Percentiles rank a stretch among this genome's conserved stretches.
Conservation (phyloP, 2,329 filamentous ascomycete genomes). For the Diaporthe sp. region DNA sequence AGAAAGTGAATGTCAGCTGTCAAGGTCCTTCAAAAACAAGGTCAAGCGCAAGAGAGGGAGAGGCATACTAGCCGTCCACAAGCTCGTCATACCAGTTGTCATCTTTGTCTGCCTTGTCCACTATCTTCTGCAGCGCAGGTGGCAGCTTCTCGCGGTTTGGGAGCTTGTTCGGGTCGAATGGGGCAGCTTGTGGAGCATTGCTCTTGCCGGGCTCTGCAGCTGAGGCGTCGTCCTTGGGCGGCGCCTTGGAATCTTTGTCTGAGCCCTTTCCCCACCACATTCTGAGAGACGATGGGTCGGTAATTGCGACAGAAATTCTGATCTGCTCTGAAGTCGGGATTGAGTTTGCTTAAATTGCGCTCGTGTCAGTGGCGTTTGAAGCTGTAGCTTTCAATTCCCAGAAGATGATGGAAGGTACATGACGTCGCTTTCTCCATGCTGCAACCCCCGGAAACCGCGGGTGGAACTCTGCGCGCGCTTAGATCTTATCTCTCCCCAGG, state of each 20-base stretch:
- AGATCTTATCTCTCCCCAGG: conserved; percentile 13
- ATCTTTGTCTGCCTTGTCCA: conserved; percentile 72
- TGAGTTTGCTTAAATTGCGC: neutral
- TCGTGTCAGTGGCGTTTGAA: neutral
- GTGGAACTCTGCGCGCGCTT: conserved; percentile 30
- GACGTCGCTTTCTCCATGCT: conserved; percentile 14
- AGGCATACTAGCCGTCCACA: conserved; percentile 80
- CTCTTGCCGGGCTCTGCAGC: conserved; percentile 39
- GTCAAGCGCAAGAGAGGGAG: neutral
- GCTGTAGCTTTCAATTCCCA: neutral
- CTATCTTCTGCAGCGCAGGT: conserved; percentile 67
- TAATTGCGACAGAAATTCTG: neutral
- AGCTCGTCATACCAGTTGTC: conserved; percentile 84
- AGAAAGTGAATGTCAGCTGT: neutral
- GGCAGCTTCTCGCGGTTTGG: conserved; percentile 67
- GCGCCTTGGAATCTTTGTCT: conserved; percentile 47
- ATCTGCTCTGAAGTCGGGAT: neutral
- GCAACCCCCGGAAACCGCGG: conserved; percentile 21
- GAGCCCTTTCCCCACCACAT: conserved; percentile 59
- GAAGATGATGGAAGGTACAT: neutral
- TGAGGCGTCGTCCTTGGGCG: conserved; percentile 41
- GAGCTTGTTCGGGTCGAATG: conserved; percentile 62
- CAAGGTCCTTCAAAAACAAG: neutral
- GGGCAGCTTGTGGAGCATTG: conserved; percentile 44
- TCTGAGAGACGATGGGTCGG: conserved; percentile 32